Evolutionary conservation across 2,329 filamentous ascomycete species (phyloP).

Genomic region (Pestalotiopsis sp.): DNA sequence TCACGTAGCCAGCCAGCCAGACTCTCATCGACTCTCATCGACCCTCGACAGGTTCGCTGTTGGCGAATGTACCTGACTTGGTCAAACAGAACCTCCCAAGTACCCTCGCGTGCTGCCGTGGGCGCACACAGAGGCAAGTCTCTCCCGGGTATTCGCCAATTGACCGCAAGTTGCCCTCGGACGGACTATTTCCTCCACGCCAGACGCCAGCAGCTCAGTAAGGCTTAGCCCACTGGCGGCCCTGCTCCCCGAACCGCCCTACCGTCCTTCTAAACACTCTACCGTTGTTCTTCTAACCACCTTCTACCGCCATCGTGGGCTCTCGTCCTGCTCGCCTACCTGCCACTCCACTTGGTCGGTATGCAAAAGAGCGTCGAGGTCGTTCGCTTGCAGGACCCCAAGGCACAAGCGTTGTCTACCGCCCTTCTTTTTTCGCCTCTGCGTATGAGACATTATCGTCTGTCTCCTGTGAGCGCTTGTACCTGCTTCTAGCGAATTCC

Average conservation of each 20-base stretch:
- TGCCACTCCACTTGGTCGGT: neutral
- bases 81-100: neutral
- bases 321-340: neutral
- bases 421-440: constrained; percentile 2
- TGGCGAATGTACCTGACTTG: neutral
- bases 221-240: constrained; percentile 9
- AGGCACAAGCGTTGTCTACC: neutral
- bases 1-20: neutral
- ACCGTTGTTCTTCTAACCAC: constrained; percentile 9
- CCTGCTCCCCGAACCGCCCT: constrained; percentile 5
- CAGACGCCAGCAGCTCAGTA: constrained; percentile 4
- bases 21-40: neutral
- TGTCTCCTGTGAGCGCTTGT: neutral
- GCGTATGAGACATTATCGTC: constrained; percentile 3
- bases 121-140: neutral
- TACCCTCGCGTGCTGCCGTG: neutral
- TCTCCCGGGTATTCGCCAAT: neutral
- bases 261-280: constrained; percentile 1
- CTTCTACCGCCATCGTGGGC: constrained; percentile 4
- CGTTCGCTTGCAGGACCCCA: constrained; percentile 1
- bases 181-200: constrained; percentile 11
- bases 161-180: constrained; percentile 14
- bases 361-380: neutral
- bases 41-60: neutral
- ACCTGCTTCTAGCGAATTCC: constrained; percentile 9